Conservation (phyloP, 208 protist genomes). For the Crithidia expoeki region DNA sequence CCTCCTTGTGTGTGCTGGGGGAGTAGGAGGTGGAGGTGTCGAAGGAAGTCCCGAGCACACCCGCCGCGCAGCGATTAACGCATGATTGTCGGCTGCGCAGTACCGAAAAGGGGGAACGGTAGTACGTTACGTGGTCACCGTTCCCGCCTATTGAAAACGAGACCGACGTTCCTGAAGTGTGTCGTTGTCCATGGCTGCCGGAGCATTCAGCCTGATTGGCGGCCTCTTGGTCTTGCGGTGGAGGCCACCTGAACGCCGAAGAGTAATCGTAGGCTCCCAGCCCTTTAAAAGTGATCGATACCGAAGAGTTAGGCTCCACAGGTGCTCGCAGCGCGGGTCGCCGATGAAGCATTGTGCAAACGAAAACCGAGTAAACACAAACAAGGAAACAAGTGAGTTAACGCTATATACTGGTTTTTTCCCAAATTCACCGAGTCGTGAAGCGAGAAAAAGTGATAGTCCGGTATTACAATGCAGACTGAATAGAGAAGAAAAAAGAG, state of each 20-base stretch:
- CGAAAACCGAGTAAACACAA: no score
- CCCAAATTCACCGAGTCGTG: not conserved
- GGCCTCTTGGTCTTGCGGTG: slow-evolving; percentile 7
- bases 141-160: not conserved
- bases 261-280: slow-evolving; percentile 31
- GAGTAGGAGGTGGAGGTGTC: slow-evolving; percentile 7
- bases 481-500: no score
- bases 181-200: not conserved
- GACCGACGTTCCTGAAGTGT: not conserved
- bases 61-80: slow-evolving; percentile 45
- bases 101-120: slow-evolving; percentile 73
- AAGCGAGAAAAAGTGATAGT: not conserved
- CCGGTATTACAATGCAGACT: no score
- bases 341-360: slow-evolving; percentile 11
- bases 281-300: slow-evolving; percentile 28
- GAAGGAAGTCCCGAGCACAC: slow-evolving; percentile 29
- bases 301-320: not conserved
- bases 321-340: slow-evolving; percentile 1
- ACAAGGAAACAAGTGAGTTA: slow-evolving; percentile 1
- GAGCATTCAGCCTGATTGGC: not conserved
- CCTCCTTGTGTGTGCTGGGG: not conserved
- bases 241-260: slow-evolving; percentile 29
- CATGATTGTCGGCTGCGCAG: slow-evolving; percentile 48
- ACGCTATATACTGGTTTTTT: not conserved
- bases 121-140: slow-evolving; percentile 12